Evolutionary conservation across 1,284 basidiomycete genomes (phyloP).

Genomic region (Grifola frondosa): DNA sequence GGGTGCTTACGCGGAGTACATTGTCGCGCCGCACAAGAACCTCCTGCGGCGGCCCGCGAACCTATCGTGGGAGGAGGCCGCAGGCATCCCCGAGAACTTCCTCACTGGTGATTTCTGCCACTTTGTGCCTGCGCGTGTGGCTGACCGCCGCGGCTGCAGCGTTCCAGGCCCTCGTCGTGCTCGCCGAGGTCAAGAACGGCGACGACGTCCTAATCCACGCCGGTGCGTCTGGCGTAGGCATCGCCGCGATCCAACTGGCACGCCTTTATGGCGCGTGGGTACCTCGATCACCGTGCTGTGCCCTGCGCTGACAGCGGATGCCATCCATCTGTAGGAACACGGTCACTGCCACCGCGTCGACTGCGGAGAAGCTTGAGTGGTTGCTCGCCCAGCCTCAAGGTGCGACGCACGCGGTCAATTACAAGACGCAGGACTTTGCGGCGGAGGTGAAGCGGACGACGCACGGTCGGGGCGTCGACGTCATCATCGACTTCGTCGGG

Average conservation of each 20-base stretch:
- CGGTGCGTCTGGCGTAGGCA: constrained; percentile 87
- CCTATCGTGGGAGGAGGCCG: constrained; percentile 82
- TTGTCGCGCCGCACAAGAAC: constrained; percentile 67
- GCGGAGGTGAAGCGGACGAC: constrained; percentile 67
- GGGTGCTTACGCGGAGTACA: constrained; percentile 94
- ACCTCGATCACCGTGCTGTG: constrained; percentile 6
- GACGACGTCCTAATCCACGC: constrained; percentile 88
- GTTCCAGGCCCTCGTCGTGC: constrained; percentile 77
- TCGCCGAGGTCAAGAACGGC: constrained; percentile 67
- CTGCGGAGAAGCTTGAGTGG: constrained; percentile 81
- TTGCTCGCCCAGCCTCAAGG: constrained; percentile 64
- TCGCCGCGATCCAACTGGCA: constrained; percentile 90
- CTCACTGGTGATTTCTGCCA: constrained; percentile 62
- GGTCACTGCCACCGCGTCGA: constrained; percentile 85
- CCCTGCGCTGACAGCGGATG: constrained; percentile 5
- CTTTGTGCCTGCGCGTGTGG: constrained; percentile 1
- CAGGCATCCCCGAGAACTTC: constrained; percentile 84
- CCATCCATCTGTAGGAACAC: constrained; percentile 46
- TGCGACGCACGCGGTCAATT: constrained; percentile 80
- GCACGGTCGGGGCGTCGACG: constrained; percentile 67
- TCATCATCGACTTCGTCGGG: constrained; percentile 89
- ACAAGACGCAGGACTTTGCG: constrained; percentile 82
- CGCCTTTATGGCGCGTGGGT: constrained; percentile 72
- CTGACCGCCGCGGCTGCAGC: constrained; percentile 43
- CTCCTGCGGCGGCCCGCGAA: constrained; percentile 75